phyloP scores from a whole-genome alignment of 192 early-diverging fungal species.

The Linnemannia elongata region DNA sequence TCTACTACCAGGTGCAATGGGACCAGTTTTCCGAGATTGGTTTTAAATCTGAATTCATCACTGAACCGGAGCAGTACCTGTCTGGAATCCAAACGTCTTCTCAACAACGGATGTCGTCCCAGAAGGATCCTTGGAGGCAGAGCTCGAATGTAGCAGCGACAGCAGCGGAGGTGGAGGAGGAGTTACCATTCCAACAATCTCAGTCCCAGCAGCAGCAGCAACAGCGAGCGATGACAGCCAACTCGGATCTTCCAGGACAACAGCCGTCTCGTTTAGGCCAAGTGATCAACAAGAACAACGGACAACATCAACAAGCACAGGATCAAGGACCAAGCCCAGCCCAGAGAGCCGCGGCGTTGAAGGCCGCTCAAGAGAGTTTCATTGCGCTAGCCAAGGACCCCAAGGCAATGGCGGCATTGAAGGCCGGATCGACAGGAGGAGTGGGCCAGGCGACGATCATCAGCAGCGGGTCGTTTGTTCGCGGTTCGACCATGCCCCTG shows the following conservation, averaged over 20 bases:
- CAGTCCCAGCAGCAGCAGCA: conserved; percentile 7
- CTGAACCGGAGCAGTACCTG: conserved; percentile 32
- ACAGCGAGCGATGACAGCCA: conserved; percentile 5
- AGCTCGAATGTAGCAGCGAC: neutral
- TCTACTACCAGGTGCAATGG: conserved; percentile 55
- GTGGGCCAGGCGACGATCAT: conserved; percentile 25
- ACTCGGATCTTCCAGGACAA: conserved; percentile 44
- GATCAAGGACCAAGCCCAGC: conserved; percentile 41
- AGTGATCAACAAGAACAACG: neutral
- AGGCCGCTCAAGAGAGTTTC: conserved; percentile 35
- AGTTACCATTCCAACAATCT: neutral
- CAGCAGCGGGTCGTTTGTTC: conserved; percentile 30
- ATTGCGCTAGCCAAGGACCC: conserved; percentile 41
- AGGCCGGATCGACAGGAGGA: neutral
- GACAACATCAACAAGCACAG: neutral
- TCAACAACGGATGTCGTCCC: conserved; percentile 25
- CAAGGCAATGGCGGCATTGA: conserved; percentile 27
- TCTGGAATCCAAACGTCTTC: conserved; percentile 11
- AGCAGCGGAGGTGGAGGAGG: neutral
- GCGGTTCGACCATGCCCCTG: conserved; percentile 15
- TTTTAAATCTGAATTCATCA: conserved; percentile 42
- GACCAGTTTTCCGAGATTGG: conserved; percentile 52
- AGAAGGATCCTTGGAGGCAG: conserved; percentile 36
- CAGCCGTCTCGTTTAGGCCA: conserved; percentile 15
- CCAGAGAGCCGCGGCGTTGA: conserved; percentile 40